phyloP scores from a whole-genome alignment of 208 protist genomes.

The Hexamita inflata region DNA sequence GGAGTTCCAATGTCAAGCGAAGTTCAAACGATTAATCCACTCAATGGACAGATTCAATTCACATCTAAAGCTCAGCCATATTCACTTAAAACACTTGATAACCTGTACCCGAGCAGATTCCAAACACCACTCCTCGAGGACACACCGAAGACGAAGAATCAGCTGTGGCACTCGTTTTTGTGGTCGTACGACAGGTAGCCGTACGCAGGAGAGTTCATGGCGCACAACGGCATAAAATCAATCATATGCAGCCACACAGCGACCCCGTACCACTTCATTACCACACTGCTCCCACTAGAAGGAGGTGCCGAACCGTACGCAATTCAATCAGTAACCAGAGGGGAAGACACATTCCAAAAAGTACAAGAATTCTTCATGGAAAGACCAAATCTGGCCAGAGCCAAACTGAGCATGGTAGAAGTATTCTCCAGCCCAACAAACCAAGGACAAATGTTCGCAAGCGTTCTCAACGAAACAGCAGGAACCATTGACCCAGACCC shows the following conservation, averaged over 20 bases:
- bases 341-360: constrained; percentile 3
- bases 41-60: neutral
- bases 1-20: constrained; percentile 4
- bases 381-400: neutral
- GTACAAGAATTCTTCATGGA: constrained; percentile 5
- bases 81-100: neutral
- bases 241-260: constrained; percentile 11
- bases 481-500: constrained; percentile 1
- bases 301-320: neutral
- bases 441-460: neutral
- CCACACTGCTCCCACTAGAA: constrained; percentile 7
- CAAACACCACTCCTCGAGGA: constrained; percentile 10
- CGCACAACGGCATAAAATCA: neutral
- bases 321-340: neutral
- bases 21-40: neutral
- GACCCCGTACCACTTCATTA: constrained; percentile 13
- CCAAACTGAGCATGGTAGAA: constrained; percentile 1
- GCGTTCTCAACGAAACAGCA: neutral
- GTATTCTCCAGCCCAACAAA: constrained; percentile 21
- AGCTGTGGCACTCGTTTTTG: constrained; percentile 25
- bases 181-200: constrained; percentile 16
- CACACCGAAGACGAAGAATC: neutral
- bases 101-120: neutral
- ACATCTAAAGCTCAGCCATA: neutral
- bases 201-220: constrained; percentile 21